A percentile compares a stretch with the other conserved stretches of the same genome.
phyloP scores from a whole-genome alignment of 768 basidiomycete species.

The Daedalea quercina region DNA sequence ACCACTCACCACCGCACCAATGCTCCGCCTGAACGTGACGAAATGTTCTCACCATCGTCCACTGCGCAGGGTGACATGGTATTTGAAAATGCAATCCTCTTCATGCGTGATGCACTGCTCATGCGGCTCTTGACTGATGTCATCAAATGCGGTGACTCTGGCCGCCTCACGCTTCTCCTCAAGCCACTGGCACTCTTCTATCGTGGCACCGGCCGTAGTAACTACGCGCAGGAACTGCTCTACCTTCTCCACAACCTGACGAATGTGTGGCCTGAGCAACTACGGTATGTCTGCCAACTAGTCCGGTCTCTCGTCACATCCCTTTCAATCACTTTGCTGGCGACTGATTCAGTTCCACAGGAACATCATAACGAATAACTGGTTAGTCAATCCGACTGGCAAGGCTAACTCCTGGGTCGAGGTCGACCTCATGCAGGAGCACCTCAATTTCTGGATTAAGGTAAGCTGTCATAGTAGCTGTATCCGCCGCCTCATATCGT shows the following conservation, averaged over 20 bases:
- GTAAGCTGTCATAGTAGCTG: not conserved
- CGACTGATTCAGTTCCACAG: too few relatives aligned
- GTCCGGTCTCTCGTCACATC: not conserved
- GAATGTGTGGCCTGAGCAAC: slow-evolving; percentile 20
- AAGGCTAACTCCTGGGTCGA: slow-evolving; percentile 17
- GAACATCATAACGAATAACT: slow-evolving; percentile 24
- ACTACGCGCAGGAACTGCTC: slow-evolving; percentile 29
- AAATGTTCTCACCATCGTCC: too few relatives aligned
- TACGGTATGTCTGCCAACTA: slow-evolving; percentile 13
- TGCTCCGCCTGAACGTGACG: too few relatives aligned
- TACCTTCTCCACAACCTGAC: slow-evolving; percentile 22
- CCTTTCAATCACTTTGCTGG: too few relatives aligned
- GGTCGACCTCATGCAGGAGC: slow-evolving; percentile 29
- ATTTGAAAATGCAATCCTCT: slow-evolving; percentile 18
- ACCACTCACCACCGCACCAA: too few relatives aligned
- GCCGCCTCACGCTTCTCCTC: slow-evolving; percentile 21
- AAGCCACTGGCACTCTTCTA: slow-evolving; percentile 23
- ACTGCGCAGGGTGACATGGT: slow-evolving; percentile 1
- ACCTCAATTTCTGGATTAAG: slow-evolving; percentile 29
- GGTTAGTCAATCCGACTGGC: slow-evolving; percentile 26
- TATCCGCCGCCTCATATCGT: not conserved
- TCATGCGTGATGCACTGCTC: slow-evolving; percentile 8
- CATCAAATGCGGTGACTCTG: slow-evolving; percentile 26
- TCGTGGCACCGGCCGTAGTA: slow-evolving; percentile 25
- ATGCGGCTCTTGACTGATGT: slow-evolving; percentile 24